Evolutionary conservation across 768 basidiomycete species (phyloP), one percentile per base, ranked within the genome.

Genomic region (Mycena epipterygia): DNA sequence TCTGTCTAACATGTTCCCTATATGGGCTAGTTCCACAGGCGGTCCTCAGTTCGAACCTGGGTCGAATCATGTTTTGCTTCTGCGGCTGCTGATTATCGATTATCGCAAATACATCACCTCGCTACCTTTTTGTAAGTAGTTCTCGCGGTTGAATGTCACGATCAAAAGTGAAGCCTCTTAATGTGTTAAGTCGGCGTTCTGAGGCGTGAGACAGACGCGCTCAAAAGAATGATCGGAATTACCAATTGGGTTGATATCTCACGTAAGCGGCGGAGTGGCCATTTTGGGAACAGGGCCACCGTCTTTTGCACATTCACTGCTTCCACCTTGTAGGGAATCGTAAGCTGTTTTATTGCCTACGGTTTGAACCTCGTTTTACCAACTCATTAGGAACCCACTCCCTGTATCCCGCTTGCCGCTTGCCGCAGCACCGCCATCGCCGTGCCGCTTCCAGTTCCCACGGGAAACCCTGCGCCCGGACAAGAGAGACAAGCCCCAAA

Each of bases 141-240:
- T 5, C 42, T n/a, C 6, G 42, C 21, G 21, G 11, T 44, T 14
- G 42, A n/a, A 5, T n/a, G n/a, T n/a, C n/a, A n/a, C n/a, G n/a
- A n/a, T n/a, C n/a, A n/a, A n/a, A 19, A n/a, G n/a, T n/a, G n/a
- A n/a, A n/a, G n/a, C n/a, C n/a, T n/a, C n/a, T n/a, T n/a, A n/a
- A n/a, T n/a, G n/a, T n/a, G n/a, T n/a, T n/a, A n/a, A 95, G 79
- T 95, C 96, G 77, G 99, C 98, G 78, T 94, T 93, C 46, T 27
- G 6, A 9, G 21, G 6, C 7, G 23, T 7, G n/a, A 48, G 23
- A 14, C 8, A 44, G 46, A 23, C 8, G 46, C 46, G 25, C n/a
- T 5, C 41, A 2, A 27, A 39, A 30, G 32, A 29, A 44, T 21
- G 41, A 32, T 41, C 14, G 23, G 23, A 17, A 16, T 6, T 19